These are phyloP conservation scores for Debaryomyces sp. DNA, from an alignment of 1,139 yeast genomes.

Conservation along the genomic window DNA sequence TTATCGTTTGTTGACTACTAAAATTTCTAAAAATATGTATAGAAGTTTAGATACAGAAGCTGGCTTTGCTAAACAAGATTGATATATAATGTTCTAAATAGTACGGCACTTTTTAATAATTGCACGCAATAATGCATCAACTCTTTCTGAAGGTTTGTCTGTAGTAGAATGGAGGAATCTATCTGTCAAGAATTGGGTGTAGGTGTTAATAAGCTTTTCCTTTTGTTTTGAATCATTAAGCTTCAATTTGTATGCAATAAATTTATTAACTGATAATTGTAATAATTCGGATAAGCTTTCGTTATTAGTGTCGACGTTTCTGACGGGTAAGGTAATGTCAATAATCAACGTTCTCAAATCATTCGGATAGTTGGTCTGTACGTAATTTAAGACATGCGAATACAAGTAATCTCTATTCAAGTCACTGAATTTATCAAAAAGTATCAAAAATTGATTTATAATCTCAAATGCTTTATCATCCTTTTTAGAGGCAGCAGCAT, in stretches of 20 bases:
- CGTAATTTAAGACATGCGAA: constrained; percentile 60
- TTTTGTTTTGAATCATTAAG: constrained; percentile 33
- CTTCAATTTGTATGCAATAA: constrained; percentile 60
- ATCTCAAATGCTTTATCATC: constrained; percentile 45
- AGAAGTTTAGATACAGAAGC: constrained; percentile 29
- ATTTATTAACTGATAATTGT: constrained; percentile 73
- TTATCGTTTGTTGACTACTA: constrained; percentile 25
- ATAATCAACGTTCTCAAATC: constrained; percentile 49
- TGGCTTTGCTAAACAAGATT: constrained; percentile 30
- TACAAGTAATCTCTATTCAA: constrained; percentile 71
- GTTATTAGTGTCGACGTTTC: constrained; percentile 46
- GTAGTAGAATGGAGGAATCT: constrained; percentile 25
- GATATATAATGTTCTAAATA: constrained; percentile 12
- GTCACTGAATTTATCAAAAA: constrained; percentile 69
- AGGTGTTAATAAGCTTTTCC: constrained; percentile 46
- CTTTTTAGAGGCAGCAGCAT: constrained; percentile 26
- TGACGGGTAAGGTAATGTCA: constrained; percentile 69
- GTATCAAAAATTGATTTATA: constrained; percentile 47
- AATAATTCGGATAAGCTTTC: constrained; percentile 57
- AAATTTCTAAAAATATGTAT: constrained; percentile 22
- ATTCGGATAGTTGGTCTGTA: constrained; percentile 41
- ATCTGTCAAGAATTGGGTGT: constrained; percentile 40
- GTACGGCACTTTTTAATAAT: constrained; percentile 42
- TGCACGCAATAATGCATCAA: constrained; percentile 37
- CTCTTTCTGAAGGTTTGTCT: constrained; percentile 23